Conservation (phyloP, 1,284 basidiomycete genomes). For the Cryptococcus amylolentus region DNA sequence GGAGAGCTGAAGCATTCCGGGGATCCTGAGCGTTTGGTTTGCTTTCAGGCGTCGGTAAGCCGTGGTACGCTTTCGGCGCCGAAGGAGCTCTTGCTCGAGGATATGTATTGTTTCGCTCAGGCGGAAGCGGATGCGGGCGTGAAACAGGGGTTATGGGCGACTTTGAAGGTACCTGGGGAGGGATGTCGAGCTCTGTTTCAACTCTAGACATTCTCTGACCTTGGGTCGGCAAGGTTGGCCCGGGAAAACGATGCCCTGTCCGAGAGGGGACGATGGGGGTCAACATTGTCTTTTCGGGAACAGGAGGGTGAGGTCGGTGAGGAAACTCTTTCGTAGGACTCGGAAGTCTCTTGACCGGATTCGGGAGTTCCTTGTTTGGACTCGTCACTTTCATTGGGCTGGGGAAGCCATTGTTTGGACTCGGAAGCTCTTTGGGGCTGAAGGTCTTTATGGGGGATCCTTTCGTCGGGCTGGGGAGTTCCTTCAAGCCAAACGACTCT, state of each 20-base stretch:
- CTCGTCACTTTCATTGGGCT: too few species aligned
- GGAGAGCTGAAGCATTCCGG: neutral
- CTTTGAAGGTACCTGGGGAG: neutral
- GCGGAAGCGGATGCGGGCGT: neutral
- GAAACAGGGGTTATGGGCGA: slow-evolving; percentile 1
- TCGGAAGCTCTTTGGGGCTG: too few species aligned
- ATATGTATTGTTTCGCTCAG: neutral
- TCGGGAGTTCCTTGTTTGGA: too few species aligned
- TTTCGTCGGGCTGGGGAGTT: too few species aligned
- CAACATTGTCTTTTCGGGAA: neutral
- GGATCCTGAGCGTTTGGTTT: too few species aligned
- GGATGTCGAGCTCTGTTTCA: neutral
- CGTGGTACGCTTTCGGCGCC: neutral
- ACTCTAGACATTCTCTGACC: too few species aligned
- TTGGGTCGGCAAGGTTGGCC: neutral
- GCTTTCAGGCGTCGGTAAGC: too few species aligned
- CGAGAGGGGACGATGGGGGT: neutral
- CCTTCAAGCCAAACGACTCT: neutral
- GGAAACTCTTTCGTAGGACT: too few species aligned
- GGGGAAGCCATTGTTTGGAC: too few species aligned
- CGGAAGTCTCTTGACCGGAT: too few species aligned
- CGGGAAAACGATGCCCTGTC: neutral
- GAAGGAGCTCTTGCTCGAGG: neutral
- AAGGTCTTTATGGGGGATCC: too few species aligned
- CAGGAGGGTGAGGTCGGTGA: too few species aligned